Evolutionary conservation across 2,329 filamentous ascomycete species (phyloP).

Genomic region (Xylaria digitata): DNA sequence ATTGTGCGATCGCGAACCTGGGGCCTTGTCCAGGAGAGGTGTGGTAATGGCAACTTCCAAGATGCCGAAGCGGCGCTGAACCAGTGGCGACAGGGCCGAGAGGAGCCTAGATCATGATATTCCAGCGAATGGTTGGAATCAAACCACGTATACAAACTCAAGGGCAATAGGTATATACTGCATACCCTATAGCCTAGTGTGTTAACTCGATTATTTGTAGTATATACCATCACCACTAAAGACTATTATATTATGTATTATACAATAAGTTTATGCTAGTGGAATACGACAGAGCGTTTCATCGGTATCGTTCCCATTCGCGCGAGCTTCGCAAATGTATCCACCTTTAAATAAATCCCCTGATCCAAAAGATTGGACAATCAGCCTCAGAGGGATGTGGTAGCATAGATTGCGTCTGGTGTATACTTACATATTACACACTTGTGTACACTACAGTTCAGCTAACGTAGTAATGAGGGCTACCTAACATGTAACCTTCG

Average conservation of each 20-base stretch:
- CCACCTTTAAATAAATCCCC: no score
- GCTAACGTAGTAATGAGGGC: no score
- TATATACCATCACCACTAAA: slow-evolving; percentile 19
- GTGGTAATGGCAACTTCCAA: slow-evolving; percentile 64
- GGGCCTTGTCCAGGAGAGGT: slow-evolving; percentile 80
- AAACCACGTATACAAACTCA: not conserved
- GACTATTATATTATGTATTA: slow-evolving; percentile 6
- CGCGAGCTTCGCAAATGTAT: not conserved
- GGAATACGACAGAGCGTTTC: not conserved
- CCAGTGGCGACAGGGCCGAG: slow-evolving; percentile 45
- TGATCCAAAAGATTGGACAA: no score
- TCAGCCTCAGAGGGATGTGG: no score
- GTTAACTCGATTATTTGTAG: slow-evolving; percentile 6
- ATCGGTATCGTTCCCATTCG: not conserved
- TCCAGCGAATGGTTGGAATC: not conserved
- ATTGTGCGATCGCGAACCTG: slow-evolving; percentile 87
- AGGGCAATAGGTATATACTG: not conserved
- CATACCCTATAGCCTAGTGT: slow-evolving; percentile 7
- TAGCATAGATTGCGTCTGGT: no score
- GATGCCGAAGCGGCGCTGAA: slow-evolving; percentile 66
- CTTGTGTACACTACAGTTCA: no score
- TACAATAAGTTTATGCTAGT: not conserved
- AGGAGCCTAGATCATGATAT: slow-evolving; percentile 20
- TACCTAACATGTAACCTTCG: no score
- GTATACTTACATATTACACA: no score